phyloP scores from a whole-genome alignment of 2,329 filamentous ascomycete genomes.

The Colletotrichum cordylinicola region DNA sequence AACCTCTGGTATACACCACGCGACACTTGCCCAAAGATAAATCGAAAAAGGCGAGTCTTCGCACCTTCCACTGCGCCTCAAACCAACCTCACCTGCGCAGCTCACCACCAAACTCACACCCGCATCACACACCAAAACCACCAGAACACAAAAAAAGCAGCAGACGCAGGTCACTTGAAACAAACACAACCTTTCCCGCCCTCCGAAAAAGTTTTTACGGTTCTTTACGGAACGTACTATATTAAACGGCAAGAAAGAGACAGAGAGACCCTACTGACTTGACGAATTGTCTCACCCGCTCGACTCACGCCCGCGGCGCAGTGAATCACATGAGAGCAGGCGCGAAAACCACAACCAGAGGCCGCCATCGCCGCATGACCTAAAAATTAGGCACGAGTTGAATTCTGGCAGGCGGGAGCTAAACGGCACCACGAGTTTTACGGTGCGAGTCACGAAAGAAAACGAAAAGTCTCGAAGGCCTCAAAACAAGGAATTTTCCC shows the following conservation, averaged over 20 bases:
- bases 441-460: background rate
- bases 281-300: background rate
- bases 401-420: background rate
- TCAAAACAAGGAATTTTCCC: background rate
- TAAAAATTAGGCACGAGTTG: background rate
- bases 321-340: constrained; percentile 2
- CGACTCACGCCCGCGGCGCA: background rate
- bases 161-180: background rate
- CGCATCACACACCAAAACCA: background rate
- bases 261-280: background rate
- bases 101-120: background rate
- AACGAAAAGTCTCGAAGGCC: background rate
- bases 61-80: background rate
- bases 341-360: background rate
- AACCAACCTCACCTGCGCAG: background rate
- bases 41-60: background rate
- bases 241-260: background rate
- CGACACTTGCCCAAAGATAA: background rate
- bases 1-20: background rate
- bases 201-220: background rate
- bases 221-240: background rate
- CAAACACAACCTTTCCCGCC: background rate
- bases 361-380: constrained; percentile 10
- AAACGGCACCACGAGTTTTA: background rate
- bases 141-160: background rate